Evolutionary conservation across 176 grass and related monocot species (phyloP), one percentile per base, ranked within the genome.

Genomic region (Eragrostis nindensis): DNA sequence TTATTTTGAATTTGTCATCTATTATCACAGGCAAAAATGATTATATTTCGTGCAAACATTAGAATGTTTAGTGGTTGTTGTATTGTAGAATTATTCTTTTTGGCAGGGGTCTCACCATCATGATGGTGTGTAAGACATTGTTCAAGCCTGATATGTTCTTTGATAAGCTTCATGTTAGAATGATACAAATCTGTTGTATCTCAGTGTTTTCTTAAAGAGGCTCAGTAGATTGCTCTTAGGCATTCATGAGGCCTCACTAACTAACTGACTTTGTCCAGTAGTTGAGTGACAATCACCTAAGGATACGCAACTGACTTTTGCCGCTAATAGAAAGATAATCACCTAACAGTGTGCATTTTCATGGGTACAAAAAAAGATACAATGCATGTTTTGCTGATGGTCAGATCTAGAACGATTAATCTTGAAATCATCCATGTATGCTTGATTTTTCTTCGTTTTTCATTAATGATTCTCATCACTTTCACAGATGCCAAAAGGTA

Each of bases 401-500:
- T 75, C 80, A 75, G 52, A 15, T 42, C 50, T 80, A 13, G 29
- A 68, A 26, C 15, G 47, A 55, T 48, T 57, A 0, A 5, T 73
- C 39, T 21, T 64, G 15, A 49, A 50, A 74, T 59, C 49, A 38
- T 81, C 21, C 18, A 16, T 61, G 3, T 69, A 27, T 68, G 62
- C 63, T 68, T 26, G n/a, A 6, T 19, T 8, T 57, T 16, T 38
- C 61, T 48, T 68, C 69, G n/a, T 61, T 74, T 84, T 27, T 50
- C 10, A 6, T 14, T 7, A 43, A 11, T 41, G 3, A 63, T 55
- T 68, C 61, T 46, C 62, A 29, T 16, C 16, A 55, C 55, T 86
- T 43, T 83, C 7, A 67, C 84, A 99, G 96, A 95, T 99, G 93
- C 89, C 93, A 4, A 99, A 95, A 83, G 90, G 93, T 85, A 91